Conservation (phyloP, 768 basidiomycete species). For the Russula emetica region DNA sequence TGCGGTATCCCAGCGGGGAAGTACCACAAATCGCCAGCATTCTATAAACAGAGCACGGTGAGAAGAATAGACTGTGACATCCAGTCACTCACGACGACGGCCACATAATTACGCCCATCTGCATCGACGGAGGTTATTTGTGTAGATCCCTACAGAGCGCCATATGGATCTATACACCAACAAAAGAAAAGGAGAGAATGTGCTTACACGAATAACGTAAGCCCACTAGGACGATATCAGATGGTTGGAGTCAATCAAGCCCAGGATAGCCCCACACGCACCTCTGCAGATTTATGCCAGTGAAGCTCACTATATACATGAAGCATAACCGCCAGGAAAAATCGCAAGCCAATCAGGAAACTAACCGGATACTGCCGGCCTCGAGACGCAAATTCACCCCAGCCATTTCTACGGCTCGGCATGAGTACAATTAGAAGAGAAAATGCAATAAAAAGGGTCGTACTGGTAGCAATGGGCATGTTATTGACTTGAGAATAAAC, state of each 20-base stretch:
- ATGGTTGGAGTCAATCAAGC: neutral
- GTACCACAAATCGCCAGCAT: conserved; percentile 29
- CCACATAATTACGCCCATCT: conserved; percentile 24
- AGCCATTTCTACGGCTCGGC: conserved; percentile 27
- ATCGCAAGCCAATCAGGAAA: neutral
- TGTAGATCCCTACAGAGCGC: conserved; percentile 19
- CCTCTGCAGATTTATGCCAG: conserved; percentile 36
- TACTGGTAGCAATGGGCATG: conserved; percentile 51
- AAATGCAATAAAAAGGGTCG: neutral
- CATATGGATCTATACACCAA: neutral
- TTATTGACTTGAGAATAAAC: conserved; percentile 35
- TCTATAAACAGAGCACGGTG: neutral
- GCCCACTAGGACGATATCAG: conserved; percentile 32
- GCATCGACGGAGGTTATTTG: conserved; percentile 22
- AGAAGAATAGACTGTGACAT: neutral
- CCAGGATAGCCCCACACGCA: conserved; percentile 1
- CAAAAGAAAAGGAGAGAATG: neutral
- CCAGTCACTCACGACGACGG: conserved; percentile 17
- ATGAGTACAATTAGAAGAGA: neutral
- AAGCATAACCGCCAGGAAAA: neutral
- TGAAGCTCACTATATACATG: conserved; percentile 33
- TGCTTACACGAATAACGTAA: conserved; percentile 34
- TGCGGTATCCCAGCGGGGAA: conserved; percentile 40
- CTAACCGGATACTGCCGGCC: conserved; percentile 33
- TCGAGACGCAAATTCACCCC: conserved; percentile 37